These are phyloP conservation scores for Exophiala xenobiotica DNA, from an alignment of 2,329 filamentous ascomycete species.

Conservation along the genomic window DNA sequence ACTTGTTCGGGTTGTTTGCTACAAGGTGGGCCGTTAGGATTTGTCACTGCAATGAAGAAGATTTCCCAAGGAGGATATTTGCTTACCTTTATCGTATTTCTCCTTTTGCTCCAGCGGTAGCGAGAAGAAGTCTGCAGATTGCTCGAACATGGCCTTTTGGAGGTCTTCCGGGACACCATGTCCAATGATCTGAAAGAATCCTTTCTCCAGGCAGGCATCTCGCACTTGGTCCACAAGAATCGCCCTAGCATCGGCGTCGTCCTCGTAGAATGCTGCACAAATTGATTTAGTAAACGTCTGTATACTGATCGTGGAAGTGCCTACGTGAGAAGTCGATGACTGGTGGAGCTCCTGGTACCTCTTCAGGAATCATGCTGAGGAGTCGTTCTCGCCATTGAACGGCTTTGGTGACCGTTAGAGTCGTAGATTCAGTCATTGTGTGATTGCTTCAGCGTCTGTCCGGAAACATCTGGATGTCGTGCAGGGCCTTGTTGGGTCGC, in stretches of 20 bases:
- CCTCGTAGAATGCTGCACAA: slow-evolving; percentile 7
- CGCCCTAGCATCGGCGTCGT: not conserved
- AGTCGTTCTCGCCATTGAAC: too few relatives aligned
- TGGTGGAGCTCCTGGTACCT: not conserved
- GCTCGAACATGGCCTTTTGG: slow-evolving; percentile 43
- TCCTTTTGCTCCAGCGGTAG: slow-evolving; percentile 35
- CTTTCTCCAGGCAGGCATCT: slow-evolving; percentile 46
- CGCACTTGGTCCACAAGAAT: slow-evolving; percentile 38
- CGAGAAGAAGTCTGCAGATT: slow-evolving; percentile 49
- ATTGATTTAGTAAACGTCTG: not conserved
- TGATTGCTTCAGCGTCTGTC: slow-evolving; percentile 13
- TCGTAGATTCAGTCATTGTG: too few relatives aligned
- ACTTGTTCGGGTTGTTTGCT: slow-evolving; percentile 13
- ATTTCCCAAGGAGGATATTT: not conserved
- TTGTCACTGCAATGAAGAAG: too few relatives aligned
- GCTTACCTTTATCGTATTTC: slow-evolving; percentile 30
- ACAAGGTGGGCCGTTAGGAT: too few relatives aligned
- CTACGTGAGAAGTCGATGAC: not conserved
- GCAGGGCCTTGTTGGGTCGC: too few relatives aligned
- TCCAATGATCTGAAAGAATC: slow-evolving; percentile 55
- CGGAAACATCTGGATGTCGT: slow-evolving; percentile 13
- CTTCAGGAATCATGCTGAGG: not conserved
- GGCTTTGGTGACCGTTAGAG: not conserved
- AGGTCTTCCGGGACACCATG: slow-evolving; percentile 46
- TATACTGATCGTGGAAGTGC: not conserved